Conservation (phyloP, 352 stramenopile genomes). For the Phytophthora sansomeana region DNA sequence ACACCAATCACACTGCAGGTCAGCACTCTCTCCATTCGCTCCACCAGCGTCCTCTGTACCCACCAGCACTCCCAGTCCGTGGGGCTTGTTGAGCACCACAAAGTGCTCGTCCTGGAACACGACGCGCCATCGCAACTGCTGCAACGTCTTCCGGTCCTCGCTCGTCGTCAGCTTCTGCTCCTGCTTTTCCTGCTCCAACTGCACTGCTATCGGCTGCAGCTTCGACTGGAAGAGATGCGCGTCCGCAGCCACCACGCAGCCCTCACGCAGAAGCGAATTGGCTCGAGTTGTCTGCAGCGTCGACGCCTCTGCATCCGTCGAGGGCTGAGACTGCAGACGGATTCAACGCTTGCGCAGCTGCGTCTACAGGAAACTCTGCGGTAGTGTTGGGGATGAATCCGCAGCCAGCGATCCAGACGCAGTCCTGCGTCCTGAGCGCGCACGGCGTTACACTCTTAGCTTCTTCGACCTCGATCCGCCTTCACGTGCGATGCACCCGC, state of each 20-base stretch:
- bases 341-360: slow-evolving; percentile 78
- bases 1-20: background rate
- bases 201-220: slow-evolving; percentile 22
- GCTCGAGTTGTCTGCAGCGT: slow-evolving; percentile 26
- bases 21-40: background rate
- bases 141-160: slow-evolving; percentile 18
- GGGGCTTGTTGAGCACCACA: slow-evolving; percentile 73
- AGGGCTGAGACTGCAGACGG: slow-evolving; percentile 35
- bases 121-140: slow-evolving; percentile 44
- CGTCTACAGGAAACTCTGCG: slow-evolving; percentile 69
- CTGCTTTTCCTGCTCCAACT: background rate
- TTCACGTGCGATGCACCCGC: too few species aligned
- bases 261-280: slow-evolving; percentile 47
- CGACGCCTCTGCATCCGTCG: background rate
- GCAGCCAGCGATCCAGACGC: slow-evolving; percentile 74
- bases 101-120: slow-evolving; percentile 66
- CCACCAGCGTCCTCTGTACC: background rate
- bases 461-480: too few species aligned
- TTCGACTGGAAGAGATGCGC: slow-evolving; percentile 49
- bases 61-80: slow-evolving; percentile 70
- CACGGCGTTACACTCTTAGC: slow-evolving; percentile 27
- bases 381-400: slow-evolving; percentile 54
- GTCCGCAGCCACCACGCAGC: slow-evolving; percentile 60
- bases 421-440: slow-evolving; percentile 55
- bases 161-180: background rate